Percentiles rank a stretch among this genome's conserved stretches.
Evolutionary conservation across 2,329 filamentous ascomycete species (phyloP).

Genomic region (Cercospora zeae-maydis): DNA sequence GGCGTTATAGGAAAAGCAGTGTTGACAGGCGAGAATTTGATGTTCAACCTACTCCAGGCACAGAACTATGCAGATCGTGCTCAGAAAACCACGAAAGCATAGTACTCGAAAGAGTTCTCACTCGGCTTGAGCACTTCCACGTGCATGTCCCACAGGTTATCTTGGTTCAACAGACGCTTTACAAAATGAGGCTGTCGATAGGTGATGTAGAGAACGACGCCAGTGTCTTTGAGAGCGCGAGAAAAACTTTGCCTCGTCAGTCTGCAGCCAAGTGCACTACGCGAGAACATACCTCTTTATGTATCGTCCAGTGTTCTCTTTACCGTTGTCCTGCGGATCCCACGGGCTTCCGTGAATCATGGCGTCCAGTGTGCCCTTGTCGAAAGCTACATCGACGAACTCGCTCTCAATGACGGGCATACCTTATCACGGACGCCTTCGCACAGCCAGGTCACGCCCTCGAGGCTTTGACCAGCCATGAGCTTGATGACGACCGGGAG

Average conservation of each 20-base stretch:
- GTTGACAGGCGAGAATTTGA: not conserved
- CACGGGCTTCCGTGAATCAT: constrained; percentile 36
- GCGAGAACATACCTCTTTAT: constrained; percentile 18
- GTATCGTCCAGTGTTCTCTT: constrained; percentile 28
- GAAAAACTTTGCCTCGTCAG: constrained; percentile 18
- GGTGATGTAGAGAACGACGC: constrained; percentile 40
- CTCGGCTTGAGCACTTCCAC: constrained; percentile 41
- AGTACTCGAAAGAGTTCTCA: constrained; percentile 49
- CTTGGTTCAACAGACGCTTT: constrained; percentile 45
- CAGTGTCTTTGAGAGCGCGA: constrained; percentile 32
- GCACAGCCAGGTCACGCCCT: constrained; percentile 49
- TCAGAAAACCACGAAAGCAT: constrained; percentile 45
- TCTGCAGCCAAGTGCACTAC: no score
- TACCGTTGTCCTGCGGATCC: constrained; percentile 33
- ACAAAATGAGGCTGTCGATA: constrained; percentile 57
- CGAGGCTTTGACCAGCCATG: constrained; percentile 49
- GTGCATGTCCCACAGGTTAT: constrained; percentile 46
- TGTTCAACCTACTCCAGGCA: not conserved
- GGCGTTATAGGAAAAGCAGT: not conserved
- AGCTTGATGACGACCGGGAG: constrained; percentile 51
- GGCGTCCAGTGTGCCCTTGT: constrained; percentile 37
- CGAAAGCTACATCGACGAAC: constrained; percentile 54
- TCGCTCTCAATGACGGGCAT: constrained; percentile 43
- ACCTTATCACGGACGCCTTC: constrained; percentile 53
- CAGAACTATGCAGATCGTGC: not conserved